Percentiles rank a stretch among this genome's conserved stretches.
phyloP scores from a whole-genome alignment of 2,329 filamentous ascomycete species.

The Cordyceps tenuipes region DNA sequence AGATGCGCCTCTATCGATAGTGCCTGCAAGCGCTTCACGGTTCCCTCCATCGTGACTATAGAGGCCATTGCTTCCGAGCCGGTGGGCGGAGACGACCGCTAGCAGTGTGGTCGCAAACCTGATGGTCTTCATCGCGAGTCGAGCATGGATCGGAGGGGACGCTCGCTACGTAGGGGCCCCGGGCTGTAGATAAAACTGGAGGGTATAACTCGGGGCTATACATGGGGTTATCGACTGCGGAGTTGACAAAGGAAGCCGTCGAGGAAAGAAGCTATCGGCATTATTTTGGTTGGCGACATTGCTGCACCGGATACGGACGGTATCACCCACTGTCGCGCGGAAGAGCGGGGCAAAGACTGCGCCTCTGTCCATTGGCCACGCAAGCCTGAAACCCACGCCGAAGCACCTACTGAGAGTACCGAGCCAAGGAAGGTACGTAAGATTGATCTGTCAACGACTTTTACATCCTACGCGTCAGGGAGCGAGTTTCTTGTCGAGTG shows the following conservation, averaged over 20 bases:
- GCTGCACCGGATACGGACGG: conserved; percentile 8
- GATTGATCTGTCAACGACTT: background rate
- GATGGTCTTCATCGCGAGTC: conserved; percentile 6
- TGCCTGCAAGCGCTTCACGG: conserved; percentile 3
- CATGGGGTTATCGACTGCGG: background rate
- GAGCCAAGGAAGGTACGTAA: background rate
- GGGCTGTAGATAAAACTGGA: background rate
- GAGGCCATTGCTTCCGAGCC: background rate
- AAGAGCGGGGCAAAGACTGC: background rate
- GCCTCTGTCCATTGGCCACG: background rate
- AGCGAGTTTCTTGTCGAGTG: background rate
- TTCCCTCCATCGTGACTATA: background rate
- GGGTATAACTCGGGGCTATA: background rate
- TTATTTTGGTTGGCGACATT: background rate
- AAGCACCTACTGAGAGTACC: background rate
- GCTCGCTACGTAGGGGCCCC: background rate
- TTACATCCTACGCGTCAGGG: background rate
- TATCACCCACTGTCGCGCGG: background rate
- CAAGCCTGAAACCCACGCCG: background rate
- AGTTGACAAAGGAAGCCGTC: background rate
- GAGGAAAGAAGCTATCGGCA: background rate
- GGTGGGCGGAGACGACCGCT: conserved; percentile 1
- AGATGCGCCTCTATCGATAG: conserved; percentile 15
- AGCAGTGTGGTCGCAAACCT: conserved; percentile 2
- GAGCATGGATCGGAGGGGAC: background rate